These are phyloP conservation scores for Starmerella stellata DNA, from an alignment of 805 yeast genomes.

Conservation along the genomic window DNA sequence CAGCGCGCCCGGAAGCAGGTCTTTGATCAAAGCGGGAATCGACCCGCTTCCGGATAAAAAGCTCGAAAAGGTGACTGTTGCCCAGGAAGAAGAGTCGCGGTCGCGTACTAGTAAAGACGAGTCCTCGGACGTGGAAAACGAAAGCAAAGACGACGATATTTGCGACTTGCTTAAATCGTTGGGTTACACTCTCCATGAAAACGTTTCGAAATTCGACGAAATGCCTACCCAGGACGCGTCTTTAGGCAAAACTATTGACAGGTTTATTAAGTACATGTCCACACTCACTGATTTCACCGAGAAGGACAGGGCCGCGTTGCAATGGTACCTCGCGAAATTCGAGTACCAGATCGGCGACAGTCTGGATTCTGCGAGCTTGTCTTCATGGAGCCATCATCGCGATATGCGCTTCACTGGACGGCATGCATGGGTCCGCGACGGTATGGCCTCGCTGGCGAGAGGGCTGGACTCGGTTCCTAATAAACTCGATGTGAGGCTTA, in stretches of 20 bases:
- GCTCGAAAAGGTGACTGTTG: constrained; percentile 23
- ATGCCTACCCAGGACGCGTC: constrained; percentile 23
- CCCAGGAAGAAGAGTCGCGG: constrained; percentile 16
- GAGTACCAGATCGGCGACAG: constrained; percentile 25
- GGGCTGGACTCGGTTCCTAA: constrained; percentile 26
- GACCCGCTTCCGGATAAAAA: constrained; percentile 23
- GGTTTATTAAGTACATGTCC: constrained; percentile 20
- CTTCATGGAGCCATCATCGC: constrained; percentile 28
- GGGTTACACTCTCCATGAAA: constrained; percentile 15
- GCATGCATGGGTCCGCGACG: constrained; percentile 25
- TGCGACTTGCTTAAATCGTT: constrained; percentile 17
- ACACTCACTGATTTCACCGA: constrained; percentile 22
- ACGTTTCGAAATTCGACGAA: constrained; percentile 18
- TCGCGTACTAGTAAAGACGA: neutral
- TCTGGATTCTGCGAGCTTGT: constrained; percentile 23
- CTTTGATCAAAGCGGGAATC: constrained; percentile 24
- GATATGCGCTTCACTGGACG: constrained; percentile 26
- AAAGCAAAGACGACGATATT: neutral
- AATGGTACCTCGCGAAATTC: constrained; percentile 28
- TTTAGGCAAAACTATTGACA: constrained; percentile 25
- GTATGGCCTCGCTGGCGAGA: constrained; percentile 23
- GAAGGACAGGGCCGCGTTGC: constrained; percentile 23
- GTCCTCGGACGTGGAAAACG: constrained; percentile 20
- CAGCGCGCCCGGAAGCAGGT: constrained; percentile 25
- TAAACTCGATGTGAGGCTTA: constrained; percentile 26